These are phyloP conservation scores for Uncinocarpus reesii DNA, from an alignment of 2,329 filamentous ascomycete genomes.

Conservation along the genomic window DNA sequence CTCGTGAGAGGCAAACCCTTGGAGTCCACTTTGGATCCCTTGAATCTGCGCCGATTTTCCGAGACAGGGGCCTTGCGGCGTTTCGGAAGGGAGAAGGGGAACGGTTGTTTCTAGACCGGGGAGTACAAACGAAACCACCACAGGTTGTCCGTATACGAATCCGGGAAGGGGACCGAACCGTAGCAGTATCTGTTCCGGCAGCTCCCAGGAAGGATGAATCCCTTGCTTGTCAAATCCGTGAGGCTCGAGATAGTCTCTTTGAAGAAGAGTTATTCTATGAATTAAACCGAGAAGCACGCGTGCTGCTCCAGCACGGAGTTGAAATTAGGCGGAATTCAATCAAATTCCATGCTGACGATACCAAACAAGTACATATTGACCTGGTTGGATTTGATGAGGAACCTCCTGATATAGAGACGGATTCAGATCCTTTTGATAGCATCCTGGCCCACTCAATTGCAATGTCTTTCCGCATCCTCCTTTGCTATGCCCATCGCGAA, in stretches of 20 bases:
- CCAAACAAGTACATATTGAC: slow-evolving; percentile 55
- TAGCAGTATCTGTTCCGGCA: slow-evolving; percentile 42
- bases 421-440: slow-evolving; percentile 21
- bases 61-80: slow-evolving; percentile 67
- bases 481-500: slow-evolving; percentile 68
- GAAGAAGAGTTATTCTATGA: slow-evolving; percentile 80
- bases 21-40: slow-evolving; percentile 84
- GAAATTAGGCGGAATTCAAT: slow-evolving; percentile 51
- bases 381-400: slow-evolving; percentile 46
- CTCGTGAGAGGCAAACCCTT: slow-evolving; percentile 60
- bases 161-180: slow-evolving; percentile 46
- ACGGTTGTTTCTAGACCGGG: slow-evolving; percentile 61
- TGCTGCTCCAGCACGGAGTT: slow-evolving; percentile 60
- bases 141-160: slow-evolving; percentile 59
- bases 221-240: slow-evolving; percentile 30
- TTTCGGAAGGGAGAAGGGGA: slow-evolving; percentile 66
- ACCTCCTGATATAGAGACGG: slow-evolving; percentile 19
- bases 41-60: slow-evolving; percentile 54
- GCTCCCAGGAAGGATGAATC: slow-evolving; percentile 18
- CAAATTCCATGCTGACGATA: slow-evolving; percentile 44
- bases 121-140: slow-evolving; percentile 39
- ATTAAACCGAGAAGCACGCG: slow-evolving; percentile 68
- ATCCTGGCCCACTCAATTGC: slow-evolving; percentile 55
- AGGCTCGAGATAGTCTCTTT: slow-evolving; percentile 43
- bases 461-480: slow-evolving; percentile 61